Evolutionary conservation across 164 flowering plant genomes (phyloP), one percentile per base, ranked within the genome.

Genomic region (Paratinospora sagittata): DNA sequence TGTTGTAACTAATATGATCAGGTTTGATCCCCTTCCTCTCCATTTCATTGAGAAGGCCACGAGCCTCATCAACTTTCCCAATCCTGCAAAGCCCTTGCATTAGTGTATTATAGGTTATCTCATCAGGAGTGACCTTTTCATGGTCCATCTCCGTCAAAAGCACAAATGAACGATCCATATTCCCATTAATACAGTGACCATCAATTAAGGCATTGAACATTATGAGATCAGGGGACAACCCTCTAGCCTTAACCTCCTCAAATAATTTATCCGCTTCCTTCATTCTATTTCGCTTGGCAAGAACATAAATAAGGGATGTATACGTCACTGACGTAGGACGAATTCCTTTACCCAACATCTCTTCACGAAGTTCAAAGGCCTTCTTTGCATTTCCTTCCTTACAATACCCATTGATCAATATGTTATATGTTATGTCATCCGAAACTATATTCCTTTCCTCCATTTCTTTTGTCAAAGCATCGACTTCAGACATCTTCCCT

Each of bases 61-160:
- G 88, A 74, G 98, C 98, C 77, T 87, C 90, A 64, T 88, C 93
- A 58, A 87, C 90, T 75, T 84, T 87, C 33, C 97, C 97, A 70
- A 79, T 75, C 77, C 78, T 82, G 47, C 94, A 90, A 73, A 45
- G 79, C 70, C 97, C 97, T 61, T 85, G 86, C 96, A 93, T 91
- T 58, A 93, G 67, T 16, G 92, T 85, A 80, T 93, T 93, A 74
- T 79, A 91, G 2, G 98, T 93, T 49, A 88, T 90, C 70, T 90
- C 97, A 77, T 93, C 96, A 16, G 97, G 90, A 68, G 24, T 8
- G 30, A 90, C 76, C 65, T 82, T 85, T 84, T 71, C 77, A 68
- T 27, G 66, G 14, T 86, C 89, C 96, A 91, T 91, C 80, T 89
- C 87, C 77, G 82, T 77, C 72, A 91, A 66, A 72, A 79, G 69